phyloP scores from a whole-genome alignment of 2,329 filamentous ascomycete species.

The Talaromyces amestolkiae region DNA sequence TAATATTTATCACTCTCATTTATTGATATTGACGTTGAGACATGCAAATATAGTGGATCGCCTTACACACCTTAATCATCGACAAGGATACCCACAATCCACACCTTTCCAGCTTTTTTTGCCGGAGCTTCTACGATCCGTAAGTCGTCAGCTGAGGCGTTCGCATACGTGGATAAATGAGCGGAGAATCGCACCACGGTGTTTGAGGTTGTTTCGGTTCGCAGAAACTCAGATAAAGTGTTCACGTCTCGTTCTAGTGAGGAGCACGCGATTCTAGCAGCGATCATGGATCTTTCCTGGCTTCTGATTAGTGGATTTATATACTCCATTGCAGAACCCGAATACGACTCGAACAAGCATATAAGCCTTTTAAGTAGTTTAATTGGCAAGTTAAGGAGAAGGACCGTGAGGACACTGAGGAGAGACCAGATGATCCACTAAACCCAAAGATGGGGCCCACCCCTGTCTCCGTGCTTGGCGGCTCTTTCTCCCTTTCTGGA shows the following conservation, averaged over 20 bases:
- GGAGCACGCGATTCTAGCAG: background rate
- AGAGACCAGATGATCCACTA: background rate
- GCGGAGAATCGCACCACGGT: slow-evolving; percentile 1
- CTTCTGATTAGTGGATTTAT: slow-evolving; percentile 1
- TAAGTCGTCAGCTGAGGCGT: background rate
- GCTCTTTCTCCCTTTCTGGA: slow-evolving; percentile 1
- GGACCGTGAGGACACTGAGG: background rate
- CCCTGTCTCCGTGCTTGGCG: background rate
- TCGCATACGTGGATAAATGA: background rate
- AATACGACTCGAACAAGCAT: background rate
- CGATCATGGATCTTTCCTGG: background rate
- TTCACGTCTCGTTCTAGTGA: background rate
- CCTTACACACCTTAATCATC: background rate
- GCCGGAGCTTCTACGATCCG: background rate
- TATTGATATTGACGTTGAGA: background rate
- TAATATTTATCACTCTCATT: background rate
- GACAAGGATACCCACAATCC: background rate
- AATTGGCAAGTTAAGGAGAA: background rate
- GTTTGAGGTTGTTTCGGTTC: slow-evolving; percentile 2
- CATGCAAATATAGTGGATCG: background rate
- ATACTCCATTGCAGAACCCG: background rate
- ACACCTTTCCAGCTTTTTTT: background rate
- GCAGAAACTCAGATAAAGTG: background rate
- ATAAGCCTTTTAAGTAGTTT: no score
- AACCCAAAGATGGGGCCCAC: background rate